A percentile compares a stretch with the other conserved stretches of the same genome.
These are phyloP conservation scores for Gleditsia sinensis DNA, from an alignment of 306 rosid genomes.

Conservation along the genomic window DNA sequence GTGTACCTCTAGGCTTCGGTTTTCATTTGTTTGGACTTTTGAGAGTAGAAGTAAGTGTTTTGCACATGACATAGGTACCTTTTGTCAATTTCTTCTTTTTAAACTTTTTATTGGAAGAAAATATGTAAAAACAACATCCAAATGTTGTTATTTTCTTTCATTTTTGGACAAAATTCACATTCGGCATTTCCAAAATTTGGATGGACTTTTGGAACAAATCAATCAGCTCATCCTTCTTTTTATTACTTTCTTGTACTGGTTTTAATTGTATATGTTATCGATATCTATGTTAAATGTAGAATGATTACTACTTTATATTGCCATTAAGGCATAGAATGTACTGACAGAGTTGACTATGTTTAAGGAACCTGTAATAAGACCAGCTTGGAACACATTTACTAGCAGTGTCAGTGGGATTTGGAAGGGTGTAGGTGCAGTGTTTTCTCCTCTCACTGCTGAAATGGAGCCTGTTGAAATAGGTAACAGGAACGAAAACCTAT, in stretches of 20 bases:
- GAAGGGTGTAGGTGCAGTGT: conserved; percentile 96
- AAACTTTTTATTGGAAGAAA: not conserved
- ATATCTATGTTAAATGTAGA: conserved; percentile 21
- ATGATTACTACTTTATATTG: conserved; percentile 6
- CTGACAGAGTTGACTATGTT: conserved; percentile 34
- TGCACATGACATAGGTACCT: not conserved
- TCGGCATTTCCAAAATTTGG: not conserved
- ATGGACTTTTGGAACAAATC: conserved; percentile 22
- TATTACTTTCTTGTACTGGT: conserved; percentile 21
- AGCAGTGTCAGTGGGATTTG: conserved; percentile 96
- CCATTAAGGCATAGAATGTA: conserved; percentile 13
- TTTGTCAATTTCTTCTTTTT: not conserved
- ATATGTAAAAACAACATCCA: not conserved
- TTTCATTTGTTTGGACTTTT: not conserved
- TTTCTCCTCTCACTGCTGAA: conserved; percentile 88
- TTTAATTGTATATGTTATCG: not conserved
- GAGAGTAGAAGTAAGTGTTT: no score
- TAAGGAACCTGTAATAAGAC: conserved; percentile 96
- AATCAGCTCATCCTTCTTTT: not conserved
- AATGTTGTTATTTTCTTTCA: not conserved
- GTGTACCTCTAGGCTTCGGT: not conserved
- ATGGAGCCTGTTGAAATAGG: conserved; percentile 93
- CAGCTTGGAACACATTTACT: conserved; percentile 87
- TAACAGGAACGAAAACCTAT: conserved; percentile 64
- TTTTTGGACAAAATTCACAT: conserved; percentile 18